phyloP scores from a whole-genome alignment of 2,329 filamentous ascomycete genomes.

The Fusarium nodosum region DNA sequence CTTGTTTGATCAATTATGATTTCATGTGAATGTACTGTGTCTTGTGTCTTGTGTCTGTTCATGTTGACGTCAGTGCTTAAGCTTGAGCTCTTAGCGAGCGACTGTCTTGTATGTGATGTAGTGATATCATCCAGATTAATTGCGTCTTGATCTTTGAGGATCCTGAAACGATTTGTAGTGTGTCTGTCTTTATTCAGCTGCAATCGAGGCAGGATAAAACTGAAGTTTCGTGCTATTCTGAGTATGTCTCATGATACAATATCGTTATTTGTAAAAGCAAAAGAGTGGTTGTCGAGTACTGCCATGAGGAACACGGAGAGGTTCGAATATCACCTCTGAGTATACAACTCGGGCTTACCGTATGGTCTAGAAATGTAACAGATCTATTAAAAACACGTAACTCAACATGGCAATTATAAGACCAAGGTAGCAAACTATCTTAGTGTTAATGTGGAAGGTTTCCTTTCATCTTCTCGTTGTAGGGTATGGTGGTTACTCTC shows the following conservation, averaged over 20 bases:
- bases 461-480: background rate
- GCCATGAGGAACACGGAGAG: background rate
- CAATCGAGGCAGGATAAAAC: too few relatives aligned
- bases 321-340: background rate
- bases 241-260: background rate
- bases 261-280: background rate
- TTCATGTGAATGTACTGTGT: conserved; percentile 19
- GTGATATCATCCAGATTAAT: background rate
- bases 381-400: background rate
- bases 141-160: background rate
- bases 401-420: background rate
- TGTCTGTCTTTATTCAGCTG: background rate
- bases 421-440: background rate
- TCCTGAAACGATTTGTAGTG: background rate
- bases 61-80: conserved; percentile 7
- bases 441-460: background rate
- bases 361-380: background rate
- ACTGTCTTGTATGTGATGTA: background rate
- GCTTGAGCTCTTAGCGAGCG: background rate
- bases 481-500: conserved; percentile 39
- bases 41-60: background rate
- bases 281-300: too few relatives aligned
- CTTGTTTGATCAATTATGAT: conserved; percentile 49
- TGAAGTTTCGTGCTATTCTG: background rate
- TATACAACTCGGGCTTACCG: too few relatives aligned